phyloP scores from a whole-genome alignment of 139 green algal genomes.

The Edaphochlamys debaryana region DNA sequence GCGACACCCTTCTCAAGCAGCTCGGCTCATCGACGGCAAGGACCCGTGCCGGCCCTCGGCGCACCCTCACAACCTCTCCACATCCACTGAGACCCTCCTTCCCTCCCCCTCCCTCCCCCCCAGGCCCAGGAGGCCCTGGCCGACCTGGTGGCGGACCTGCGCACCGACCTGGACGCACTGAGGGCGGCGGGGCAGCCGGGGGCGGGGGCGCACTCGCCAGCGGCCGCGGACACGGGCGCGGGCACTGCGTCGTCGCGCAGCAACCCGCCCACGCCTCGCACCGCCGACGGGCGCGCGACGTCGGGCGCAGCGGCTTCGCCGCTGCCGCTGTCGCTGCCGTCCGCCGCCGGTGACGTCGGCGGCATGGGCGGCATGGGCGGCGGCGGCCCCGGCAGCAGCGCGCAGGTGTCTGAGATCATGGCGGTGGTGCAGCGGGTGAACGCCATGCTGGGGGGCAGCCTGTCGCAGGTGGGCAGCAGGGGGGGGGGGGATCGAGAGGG shows the following conservation, averaged over 20 bases:
- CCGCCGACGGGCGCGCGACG: too few relatives aligned
- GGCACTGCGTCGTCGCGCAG: neutral
- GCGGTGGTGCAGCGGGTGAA: conserved; percentile 5
- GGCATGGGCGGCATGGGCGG: neutral
- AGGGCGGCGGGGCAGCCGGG: neutral
- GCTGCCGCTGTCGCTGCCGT: neutral
- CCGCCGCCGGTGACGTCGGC: neutral
- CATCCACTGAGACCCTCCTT: neutral
- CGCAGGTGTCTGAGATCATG: conserved; percentile 13
- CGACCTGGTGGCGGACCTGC: conserved; percentile 22
- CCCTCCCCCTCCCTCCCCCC: too few relatives aligned
- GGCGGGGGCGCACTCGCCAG: neutral
- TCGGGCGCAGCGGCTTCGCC: neutral
- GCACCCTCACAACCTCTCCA: neutral
- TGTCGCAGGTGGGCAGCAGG: neutral
- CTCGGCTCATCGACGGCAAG: too few relatives aligned
- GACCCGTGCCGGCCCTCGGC: too few relatives aligned
- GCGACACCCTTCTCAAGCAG: too few relatives aligned
- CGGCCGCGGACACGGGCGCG: neutral
- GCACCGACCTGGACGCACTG: conserved; percentile 12
- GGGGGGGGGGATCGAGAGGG: neutral
- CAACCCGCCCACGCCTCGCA: too few relatives aligned
- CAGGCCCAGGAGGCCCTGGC: conserved; percentile 30
- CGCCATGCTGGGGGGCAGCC: conserved; percentile 8
- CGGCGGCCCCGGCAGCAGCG: neutral